phyloP scores from a whole-genome alignment of 1,139 yeast genomes.

The Blastobotrys petasosporus region DNA sequence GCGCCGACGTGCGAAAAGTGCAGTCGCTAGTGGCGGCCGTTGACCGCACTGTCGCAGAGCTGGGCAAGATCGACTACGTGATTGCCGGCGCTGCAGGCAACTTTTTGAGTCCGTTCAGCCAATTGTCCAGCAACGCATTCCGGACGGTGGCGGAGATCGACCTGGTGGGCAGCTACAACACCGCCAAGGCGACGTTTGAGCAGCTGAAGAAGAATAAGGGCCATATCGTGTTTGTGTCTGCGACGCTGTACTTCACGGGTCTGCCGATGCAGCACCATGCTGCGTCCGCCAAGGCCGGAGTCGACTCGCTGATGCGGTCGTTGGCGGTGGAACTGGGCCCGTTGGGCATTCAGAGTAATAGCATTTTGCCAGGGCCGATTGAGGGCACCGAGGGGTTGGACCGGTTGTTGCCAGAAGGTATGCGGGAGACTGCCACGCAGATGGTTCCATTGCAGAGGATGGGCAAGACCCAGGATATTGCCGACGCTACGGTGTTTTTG shows the following conservation, averaged over 20 bases:
- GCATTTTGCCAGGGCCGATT: conserved; percentile 85
- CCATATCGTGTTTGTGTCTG: conserved; percentile 65
- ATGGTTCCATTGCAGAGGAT: conserved; percentile 69
- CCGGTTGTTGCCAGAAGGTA: conserved; percentile 45
- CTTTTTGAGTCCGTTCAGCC: conserved; percentile 73
- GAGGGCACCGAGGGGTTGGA: conserved; percentile 75
- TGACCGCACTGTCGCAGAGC: conserved; percentile 50
- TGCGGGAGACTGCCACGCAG: conserved; percentile 36
- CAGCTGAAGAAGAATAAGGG: conserved; percentile 65
- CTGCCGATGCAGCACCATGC: conserved; percentile 83
- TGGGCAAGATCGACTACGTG: conserved; percentile 75
- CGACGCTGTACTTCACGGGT: conserved; percentile 83
- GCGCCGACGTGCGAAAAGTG: conserved; percentile 71
- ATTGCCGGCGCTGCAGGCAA: conserved; percentile 97
- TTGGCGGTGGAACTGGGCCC: conserved; percentile 89
- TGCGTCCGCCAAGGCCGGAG: conserved; percentile 91
- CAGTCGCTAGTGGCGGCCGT: conserved; percentile 56
- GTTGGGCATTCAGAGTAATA: conserved; percentile 69
- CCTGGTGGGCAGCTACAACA: conserved; percentile 77
- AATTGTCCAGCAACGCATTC: conserved; percentile 77
- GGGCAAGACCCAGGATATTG: conserved; percentile 75
- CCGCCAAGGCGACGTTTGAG: conserved; percentile 71
- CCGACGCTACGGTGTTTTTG: conserved; percentile 78
- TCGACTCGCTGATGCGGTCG: conserved; percentile 77
- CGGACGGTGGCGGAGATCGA: conserved; percentile 81